phyloP scores from a whole-genome alignment of 1,284 basidiomycete species.

The Cerioporus squamosus region DNA sequence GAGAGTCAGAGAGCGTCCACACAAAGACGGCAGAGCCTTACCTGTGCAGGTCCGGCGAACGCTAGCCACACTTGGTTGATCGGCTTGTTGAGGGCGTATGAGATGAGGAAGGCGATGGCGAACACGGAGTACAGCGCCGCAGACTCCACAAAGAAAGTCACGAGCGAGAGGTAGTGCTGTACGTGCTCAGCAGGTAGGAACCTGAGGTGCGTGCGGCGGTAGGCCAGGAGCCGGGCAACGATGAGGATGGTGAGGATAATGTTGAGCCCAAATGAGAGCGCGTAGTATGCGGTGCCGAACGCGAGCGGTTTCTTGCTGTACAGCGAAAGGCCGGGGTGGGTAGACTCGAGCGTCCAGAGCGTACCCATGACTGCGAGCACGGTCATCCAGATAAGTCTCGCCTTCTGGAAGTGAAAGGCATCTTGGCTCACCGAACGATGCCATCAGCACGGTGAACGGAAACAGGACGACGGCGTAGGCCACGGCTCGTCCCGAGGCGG shows the following conservation, averaged over 20 bases:
- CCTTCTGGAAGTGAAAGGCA: not conserved
- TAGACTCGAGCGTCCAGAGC: slow-evolving; percentile 48
- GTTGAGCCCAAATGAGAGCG: slow-evolving; percentile 48
- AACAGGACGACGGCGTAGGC: slow-evolving; percentile 42
- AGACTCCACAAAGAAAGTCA: slow-evolving; percentile 46
- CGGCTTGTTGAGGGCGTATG: slow-evolving; percentile 42
- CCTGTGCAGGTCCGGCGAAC: slow-evolving; percentile 18
- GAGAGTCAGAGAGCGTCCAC: not conserved
- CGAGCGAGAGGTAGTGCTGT: slow-evolving; percentile 44
- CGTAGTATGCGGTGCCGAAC: slow-evolving; percentile 43
- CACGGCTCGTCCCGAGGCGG: slow-evolving; percentile 35
- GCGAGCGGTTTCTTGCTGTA: slow-evolving; percentile 45
- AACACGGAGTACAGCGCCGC: slow-evolving; percentile 48
- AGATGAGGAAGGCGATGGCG: slow-evolving; percentile 47
- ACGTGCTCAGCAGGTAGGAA: slow-evolving; percentile 41
- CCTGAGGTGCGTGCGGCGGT: slow-evolving; percentile 38
- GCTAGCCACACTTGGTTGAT: slow-evolving; percentile 25
- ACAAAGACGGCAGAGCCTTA: not conserved
- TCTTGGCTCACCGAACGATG: slow-evolving; percentile 41
- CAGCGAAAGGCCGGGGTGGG: slow-evolving; percentile 42
- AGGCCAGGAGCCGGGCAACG: slow-evolving; percentile 40
- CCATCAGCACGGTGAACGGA: slow-evolving; percentile 32
- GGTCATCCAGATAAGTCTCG: not conserved
- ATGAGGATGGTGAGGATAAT: slow-evolving; percentile 50
- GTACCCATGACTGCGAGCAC: slow-evolving; percentile 42